Conservation (phyloP, 768 basidiomycete species). For the Trametes cubensis region DNA sequence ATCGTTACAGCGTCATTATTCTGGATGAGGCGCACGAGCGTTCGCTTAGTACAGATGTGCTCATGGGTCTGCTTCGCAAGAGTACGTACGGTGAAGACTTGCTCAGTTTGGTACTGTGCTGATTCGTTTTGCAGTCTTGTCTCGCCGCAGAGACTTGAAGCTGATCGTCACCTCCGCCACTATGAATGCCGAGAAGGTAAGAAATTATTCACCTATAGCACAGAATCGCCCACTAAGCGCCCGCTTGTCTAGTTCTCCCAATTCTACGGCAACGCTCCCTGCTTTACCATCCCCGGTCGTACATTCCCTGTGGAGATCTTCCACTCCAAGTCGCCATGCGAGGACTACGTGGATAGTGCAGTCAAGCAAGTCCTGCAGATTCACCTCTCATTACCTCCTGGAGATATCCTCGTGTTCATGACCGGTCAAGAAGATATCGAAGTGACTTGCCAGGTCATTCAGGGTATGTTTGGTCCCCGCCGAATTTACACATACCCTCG, state of each 20-base stretch:
- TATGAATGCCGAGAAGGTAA: constrained; percentile 98
- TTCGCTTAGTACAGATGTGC: constrained; percentile 94
- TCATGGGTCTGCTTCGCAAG: constrained; percentile 95
- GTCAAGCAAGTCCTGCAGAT: constrained; percentile 99
- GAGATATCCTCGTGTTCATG: constrained; percentile 98
- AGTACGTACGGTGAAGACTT: constrained; percentile 54
- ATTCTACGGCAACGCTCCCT: constrained; percentile 95
- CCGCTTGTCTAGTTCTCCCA: constrained; percentile 69
- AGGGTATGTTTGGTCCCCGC: constrained; percentile 56
- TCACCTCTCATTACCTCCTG: constrained; percentile 88
- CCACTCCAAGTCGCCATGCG: constrained; percentile 96
- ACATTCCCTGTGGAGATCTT: constrained; percentile 98
- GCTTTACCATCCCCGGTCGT: constrained; percentile 90
- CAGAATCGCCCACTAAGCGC: neutral
- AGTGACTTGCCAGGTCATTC: constrained; percentile 90
- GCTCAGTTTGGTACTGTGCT: constrained; percentile 1
- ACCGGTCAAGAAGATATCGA: constrained; percentile 99
- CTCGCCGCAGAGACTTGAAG: constrained; percentile 89
- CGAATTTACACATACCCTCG: too few species aligned
- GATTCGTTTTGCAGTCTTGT: constrained; percentile 45
- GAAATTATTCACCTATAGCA: neutral
- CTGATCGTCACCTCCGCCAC: constrained; percentile 98
- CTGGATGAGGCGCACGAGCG: constrained; percentile 99
- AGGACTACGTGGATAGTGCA: constrained; percentile 97
- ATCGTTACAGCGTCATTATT: constrained; percentile 95